Percentiles rank a stretch among this genome's conserved stretches.
Evolutionary conservation across 2,329 filamentous ascomycete species (phyloP).

Genomic region (Penicillium frequentans): DNA sequence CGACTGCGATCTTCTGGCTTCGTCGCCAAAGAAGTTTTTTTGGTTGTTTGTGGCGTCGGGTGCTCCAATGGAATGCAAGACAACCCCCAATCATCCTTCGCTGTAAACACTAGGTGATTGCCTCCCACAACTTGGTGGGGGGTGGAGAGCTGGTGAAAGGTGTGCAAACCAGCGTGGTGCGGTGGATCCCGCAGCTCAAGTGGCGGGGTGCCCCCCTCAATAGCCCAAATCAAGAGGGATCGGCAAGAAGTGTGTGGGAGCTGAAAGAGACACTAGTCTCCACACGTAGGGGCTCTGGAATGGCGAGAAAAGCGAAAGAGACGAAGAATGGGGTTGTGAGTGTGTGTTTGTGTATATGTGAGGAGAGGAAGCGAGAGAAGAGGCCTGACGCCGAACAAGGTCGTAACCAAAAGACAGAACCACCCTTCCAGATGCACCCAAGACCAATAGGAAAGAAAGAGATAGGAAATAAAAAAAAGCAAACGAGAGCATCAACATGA

Average conservation of each 20-base stretch:
- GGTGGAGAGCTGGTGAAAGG: not conserved
- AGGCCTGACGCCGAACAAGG: constrained; percentile 24
- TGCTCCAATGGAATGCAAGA: constrained; percentile 17
- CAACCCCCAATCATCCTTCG: not conserved
- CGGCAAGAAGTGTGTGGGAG: not conserved
- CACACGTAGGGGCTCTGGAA: not conserved
- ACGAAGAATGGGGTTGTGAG: not conserved
- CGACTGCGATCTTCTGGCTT: constrained; percentile 35
- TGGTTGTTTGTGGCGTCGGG: constrained; percentile 15
- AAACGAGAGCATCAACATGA: not conserved
- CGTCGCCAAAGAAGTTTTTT: constrained; percentile 18
- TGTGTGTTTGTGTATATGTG: not conserved
- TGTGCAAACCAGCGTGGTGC: not conserved
- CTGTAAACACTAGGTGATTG: not conserved
- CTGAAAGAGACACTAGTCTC: not conserved
- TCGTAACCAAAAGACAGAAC: constrained; percentile 27
- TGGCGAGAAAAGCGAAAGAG: not conserved
- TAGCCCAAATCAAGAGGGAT: not conserved
- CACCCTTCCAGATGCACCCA: constrained; percentile 28
- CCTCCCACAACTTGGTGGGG: not conserved
- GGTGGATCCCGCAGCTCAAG: constrained; percentile 2
- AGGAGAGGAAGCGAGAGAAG: constrained; percentile 4
- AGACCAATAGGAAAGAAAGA: constrained; percentile 20
- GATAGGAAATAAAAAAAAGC: constrained; percentile 12
- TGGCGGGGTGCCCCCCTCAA: not conserved